phyloP scores from a whole-genome alignment of 202 grass and related monocot species.

The Sporobolus alterniflorus region DNA sequence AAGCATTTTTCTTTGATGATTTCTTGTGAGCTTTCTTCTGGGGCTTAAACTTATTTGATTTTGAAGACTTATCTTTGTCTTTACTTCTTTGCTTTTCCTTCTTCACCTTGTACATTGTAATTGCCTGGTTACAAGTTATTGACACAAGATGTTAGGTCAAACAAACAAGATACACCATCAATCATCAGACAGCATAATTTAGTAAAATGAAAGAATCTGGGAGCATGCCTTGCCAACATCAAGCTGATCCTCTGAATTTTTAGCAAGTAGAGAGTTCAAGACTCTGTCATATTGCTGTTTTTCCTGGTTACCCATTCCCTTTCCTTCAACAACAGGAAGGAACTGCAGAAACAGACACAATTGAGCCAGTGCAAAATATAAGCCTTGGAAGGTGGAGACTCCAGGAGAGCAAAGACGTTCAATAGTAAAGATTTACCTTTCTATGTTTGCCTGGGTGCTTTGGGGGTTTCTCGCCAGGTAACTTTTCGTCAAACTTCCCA shows the following conservation, averaged over 20 bases:
- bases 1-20: constrained; percentile 59
- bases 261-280: constrained; percentile 73
- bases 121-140: constrained; percentile 60
- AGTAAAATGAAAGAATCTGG: background rate
- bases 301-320: constrained; percentile 86
- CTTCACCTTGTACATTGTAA: constrained; percentile 95
- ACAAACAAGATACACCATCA: background rate
- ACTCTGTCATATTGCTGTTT: constrained; percentile 92
- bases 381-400: background rate
- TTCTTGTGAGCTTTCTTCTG: constrained; percentile 80
- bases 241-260: constrained; percentile 70
- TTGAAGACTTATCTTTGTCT: constrained; percentile 45
- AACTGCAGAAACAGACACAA: constrained; percentile 51
- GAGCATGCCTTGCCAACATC: constrained; percentile 89
- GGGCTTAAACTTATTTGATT: constrained; percentile 71
- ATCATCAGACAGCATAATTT: background rate
- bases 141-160: background rate
- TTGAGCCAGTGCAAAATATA: constrained; percentile 3
- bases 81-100: constrained; percentile 92
- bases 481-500: constrained; percentile 93
- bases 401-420: background rate
- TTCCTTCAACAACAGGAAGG: constrained; percentile 89
- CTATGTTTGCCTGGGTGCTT: constrained; percentile 90
- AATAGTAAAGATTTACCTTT: constrained; percentile 47
- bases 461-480: constrained; percentile 84